Evolutionary conservation across 495 filamentous ascomycete species (phyloP).

Genomic region (Xylaria cubensis): DNA sequence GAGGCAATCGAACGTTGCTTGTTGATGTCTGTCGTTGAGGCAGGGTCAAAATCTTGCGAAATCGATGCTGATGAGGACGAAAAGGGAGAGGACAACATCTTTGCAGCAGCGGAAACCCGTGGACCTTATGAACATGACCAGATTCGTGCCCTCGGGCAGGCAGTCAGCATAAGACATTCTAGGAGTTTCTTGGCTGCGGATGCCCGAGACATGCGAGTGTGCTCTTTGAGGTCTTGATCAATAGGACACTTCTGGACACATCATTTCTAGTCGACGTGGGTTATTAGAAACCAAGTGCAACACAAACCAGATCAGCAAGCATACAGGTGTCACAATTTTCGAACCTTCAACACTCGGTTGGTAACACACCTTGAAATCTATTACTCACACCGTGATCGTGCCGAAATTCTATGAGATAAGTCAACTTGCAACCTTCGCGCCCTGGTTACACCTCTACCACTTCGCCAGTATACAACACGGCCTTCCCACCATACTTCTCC

Average conservation of each 20-base stretch:
- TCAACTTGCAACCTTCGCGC: background rate
- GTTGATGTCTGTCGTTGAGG: background rate
- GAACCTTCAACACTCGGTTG: background rate
- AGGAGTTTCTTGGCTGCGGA: background rate
- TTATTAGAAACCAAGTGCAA: background rate
- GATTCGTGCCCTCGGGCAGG: background rate
- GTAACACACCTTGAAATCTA: background rate
- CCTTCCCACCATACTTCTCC: constrained; percentile 49
- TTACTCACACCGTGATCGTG: background rate
- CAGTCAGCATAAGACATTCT: background rate
- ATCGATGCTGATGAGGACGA: background rate
- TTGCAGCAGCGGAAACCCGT: background rate
- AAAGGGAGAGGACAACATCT: background rate
- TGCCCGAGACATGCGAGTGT: background rate
- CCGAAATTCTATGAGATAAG: background rate
- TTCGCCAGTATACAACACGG: constrained; percentile 34
- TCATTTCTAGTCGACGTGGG: background rate
- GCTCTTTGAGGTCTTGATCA: background rate
- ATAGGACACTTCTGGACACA: background rate
- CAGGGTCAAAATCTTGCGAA: background rate
- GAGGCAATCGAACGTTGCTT: background rate
- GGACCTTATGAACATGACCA: background rate
- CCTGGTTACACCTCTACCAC: constrained; percentile 22
- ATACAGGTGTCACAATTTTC: background rate
- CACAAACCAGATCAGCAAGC: background rate